Evolutionary conservation across 257 asterid species (phyloP).

Genomic region (Fraxinus anomala): DNA sequence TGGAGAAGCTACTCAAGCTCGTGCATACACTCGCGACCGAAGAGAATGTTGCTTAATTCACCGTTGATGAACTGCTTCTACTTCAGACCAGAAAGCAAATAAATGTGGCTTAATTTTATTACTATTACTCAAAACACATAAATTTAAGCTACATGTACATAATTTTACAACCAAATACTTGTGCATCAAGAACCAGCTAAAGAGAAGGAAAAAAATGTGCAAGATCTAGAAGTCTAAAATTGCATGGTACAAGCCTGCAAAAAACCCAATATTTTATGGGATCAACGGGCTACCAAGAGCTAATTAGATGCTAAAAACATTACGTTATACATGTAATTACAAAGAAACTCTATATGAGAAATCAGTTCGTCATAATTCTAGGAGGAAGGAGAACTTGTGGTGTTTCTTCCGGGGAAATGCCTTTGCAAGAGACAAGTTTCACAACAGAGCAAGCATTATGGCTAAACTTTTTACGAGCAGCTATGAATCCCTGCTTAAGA

Average conservation of each 20-base stretch:
- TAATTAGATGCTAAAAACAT: conserved; percentile 30
- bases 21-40: too few species aligned
- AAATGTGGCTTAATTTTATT: not conserved
- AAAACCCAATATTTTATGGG: conserved; percentile 25
- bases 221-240: not conserved
- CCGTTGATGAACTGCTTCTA: not conserved
- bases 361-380: conserved; percentile 46
- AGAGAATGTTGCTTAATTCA: too few species aligned
- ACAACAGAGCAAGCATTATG: conserved; percentile 51
- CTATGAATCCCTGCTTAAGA: conserved; percentile 49
- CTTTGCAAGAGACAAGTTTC: conserved; percentile 47
- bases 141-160: not conserved
- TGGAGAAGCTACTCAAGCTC: not conserved
- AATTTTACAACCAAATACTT: conserved; percentile 14
- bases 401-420: conserved; percentile 26
- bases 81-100: not conserved
- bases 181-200: conserved; percentile 10
- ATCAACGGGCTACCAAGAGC: conserved; percentile 25
- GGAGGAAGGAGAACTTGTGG: conserved; percentile 56
- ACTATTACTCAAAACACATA: not conserved
- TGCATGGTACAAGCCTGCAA: conserved; percentile 20
- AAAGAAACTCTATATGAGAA: conserved; percentile 20
- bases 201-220: not conserved
- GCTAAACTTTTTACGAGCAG: conserved; percentile 57
- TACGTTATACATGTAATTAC: conserved; percentile 31